Evolutionary conservation across 805 yeast species (phyloP).

Genomic region (Ogataea pilisensis): DNA sequence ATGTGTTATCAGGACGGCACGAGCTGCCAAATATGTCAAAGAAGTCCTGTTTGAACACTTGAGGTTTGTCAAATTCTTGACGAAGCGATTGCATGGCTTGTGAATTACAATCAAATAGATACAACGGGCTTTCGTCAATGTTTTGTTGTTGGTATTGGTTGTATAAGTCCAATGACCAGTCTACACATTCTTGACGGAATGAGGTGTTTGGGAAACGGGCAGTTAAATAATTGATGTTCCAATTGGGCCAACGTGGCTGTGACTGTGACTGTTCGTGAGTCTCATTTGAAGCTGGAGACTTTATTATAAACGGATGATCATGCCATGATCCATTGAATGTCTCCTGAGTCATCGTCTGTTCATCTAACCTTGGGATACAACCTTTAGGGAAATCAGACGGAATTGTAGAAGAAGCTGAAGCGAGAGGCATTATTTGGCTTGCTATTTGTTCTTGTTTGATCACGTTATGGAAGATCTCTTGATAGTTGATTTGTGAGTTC

Average conservation of each 20-base stretch:
- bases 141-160: slow-evolving; percentile 56
- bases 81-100: slow-evolving; percentile 57
- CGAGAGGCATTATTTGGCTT: slow-evolving; percentile 8
- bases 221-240: slow-evolving; percentile 52
- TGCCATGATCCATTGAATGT: slow-evolving; percentile 42
- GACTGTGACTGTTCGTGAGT: neutral
- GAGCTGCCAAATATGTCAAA: slow-evolving; percentile 43
- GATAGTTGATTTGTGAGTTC: slow-evolving; percentile 67
- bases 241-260: slow-evolving; percentile 53
- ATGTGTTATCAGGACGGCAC: slow-evolving; percentile 85
- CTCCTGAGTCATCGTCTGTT: slow-evolving; percentile 37
- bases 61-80: slow-evolving; percentile 51
- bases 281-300: too few relatives aligned
- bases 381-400: slow-evolving; percentile 22
- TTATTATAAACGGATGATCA: slow-evolving; percentile 53
- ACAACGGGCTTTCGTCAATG: slow-evolving; percentile 78
- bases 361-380: slow-evolving; percentile 50
- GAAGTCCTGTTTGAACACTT: slow-evolving; percentile 52
- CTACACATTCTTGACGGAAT: slow-evolving; percentile 82
- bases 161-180: slow-evolving; percentile 68
- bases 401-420: slow-evolving; percentile 3
- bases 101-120: slow-evolving; percentile 78
- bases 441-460: slow-evolving; percentile 40
- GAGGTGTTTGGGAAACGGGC: slow-evolving; percentile 51
- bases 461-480: slow-evolving; percentile 41